Base-by-base conservation (phyloP, 2,329 filamentous ascomycete genomes). In the Pyrenophora graminea region DNA sequence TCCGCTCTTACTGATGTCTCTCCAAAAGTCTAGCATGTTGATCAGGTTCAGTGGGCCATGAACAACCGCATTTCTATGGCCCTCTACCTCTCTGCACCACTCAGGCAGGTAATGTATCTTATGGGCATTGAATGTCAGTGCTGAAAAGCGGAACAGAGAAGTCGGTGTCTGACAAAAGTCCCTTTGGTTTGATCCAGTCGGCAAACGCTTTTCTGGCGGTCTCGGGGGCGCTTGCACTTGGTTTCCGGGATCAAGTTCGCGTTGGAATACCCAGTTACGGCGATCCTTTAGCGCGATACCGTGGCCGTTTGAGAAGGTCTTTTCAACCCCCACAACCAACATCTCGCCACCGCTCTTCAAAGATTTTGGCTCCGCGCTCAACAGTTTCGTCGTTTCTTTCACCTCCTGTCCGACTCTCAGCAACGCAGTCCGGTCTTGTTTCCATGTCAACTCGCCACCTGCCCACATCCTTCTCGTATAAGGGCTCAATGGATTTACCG, bases 71-170 rank as follows among this genome's bases (percentile, higher is more conserved):
- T 85, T 82, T 2, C 81, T 80, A 70, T 95, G 86, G 3, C 89
- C 89, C 72, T 97, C 94, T 4, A 86, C 77, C 9, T 83, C 75
- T 23, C 81, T 80, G 49, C 87, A 87, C 76, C 90, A 96, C 42
- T 80, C 69, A 1, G 81, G 82, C 67, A 96, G 88, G 18, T 95
- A 81, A 73, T 99, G 94, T 62, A 99, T 97, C 19, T 83, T 81
- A 72, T 99, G 94, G 1, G 90, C 91, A 73, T 99, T 99, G 78
- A 91, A 94, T 2, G 90, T 93, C 39, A 99, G 81, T 6, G 92
- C 92, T 15, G 88, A 93, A 78, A 95, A 99, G 48, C 93, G 85
- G 76, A 96, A 96, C 43, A 99, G 83, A 2, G 96, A 82, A 3
- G 82, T 79, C 1, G 83, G 79, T 4, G 86, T 85, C 3, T 91